Evolutionary conservation across 2,329 filamentous ascomycete species (phyloP), one percentile per base, ranked within the genome.

Genomic region (Xylogone sp.): DNA sequence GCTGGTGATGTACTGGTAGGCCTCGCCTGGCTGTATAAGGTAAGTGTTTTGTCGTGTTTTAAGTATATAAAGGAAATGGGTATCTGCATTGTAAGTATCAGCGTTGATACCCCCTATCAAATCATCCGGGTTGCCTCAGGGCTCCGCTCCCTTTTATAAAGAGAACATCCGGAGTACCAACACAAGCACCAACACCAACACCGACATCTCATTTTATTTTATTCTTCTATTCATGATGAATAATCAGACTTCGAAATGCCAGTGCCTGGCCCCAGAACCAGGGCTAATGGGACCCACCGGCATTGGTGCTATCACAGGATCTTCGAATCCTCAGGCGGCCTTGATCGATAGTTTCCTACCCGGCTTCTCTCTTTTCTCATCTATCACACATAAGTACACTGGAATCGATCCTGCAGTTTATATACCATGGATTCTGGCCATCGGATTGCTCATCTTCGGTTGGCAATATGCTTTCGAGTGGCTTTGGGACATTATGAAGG

Each of bases 291-390:
- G 8, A 6, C n/a, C 34, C 12, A 39, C 34, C 5, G 34, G 12
- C 4, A 7, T 39, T 39, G 34, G 34, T 16, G 34, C 8, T 18
- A 53, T 65, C 21, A 16, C 8, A 39, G 34, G 34, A 39, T 39
- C 34, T 39, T 18, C 74, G 75, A 56, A 70, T 75, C 49, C 73
- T 65, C 48, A 65, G 46, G 55, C 54, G 12, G 52, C 51, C 24
- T 49, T 64, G 2, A 70, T 88, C 27, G 83, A 88, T 62, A 75
- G 77, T 55, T 76, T 88, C 64, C 79, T 88, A 58, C 85, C 85
- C 0, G 83, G 85, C 18, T 85, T 86, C 65, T 80, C 81, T 7
- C 66, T 82, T 51, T 67, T 84, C 49, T 78, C 80, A 0, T 70
- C 73, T 1, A 71, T 76, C 2, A 61, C 84, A 3, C 71, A 78